These are phyloP conservation scores for Fusarium penzigii DNA, from an alignment of 2,329 filamentous ascomycete species.

Conservation along the genomic window DNA sequence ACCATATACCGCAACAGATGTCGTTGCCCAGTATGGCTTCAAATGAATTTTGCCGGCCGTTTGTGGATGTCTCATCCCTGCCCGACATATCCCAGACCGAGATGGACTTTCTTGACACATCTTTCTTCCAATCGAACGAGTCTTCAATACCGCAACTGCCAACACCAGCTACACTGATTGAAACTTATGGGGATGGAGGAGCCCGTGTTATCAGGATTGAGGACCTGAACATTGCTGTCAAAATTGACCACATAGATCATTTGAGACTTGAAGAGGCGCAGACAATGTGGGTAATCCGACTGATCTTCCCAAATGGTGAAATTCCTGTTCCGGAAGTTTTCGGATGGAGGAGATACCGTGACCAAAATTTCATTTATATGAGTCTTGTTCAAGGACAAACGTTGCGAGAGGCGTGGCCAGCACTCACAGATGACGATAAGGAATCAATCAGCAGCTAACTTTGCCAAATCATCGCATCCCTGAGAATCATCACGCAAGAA, in stretches of 20 bases:
- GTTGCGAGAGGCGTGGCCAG: conserved; percentile 21
- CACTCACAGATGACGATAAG: conserved; percentile 19
- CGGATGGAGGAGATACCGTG: conserved; percentile 18
- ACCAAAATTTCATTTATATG: conserved; percentile 24
- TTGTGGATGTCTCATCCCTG: conserved; percentile 3
- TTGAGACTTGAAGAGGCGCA: conserved; percentile 13
- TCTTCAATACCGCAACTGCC: conserved; percentile 4
- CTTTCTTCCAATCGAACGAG: conserved; percentile 5
- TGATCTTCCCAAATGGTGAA: conserved; percentile 9
- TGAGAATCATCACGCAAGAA: conserved; percentile 13
- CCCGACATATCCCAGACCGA: conserved; percentile 7
- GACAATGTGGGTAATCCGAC: conserved; percentile 7
- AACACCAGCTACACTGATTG: conserved; percentile 5
- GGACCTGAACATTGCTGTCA: conserved; percentile 11
- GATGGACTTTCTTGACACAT: conserved; percentile 13
- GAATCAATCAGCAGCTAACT: conserved; percentile 13
- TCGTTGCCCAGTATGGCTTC: too few species aligned
- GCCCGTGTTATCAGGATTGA: conserved; percentile 7
- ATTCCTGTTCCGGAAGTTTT: conserved; percentile 37
- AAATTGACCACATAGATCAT: neutral
- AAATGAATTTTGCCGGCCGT: too few species aligned
- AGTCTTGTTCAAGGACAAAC: conserved; percentile 18
- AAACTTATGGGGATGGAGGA: conserved; percentile 1
- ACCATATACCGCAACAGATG: too few species aligned
- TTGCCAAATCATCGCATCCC: conserved; percentile 4